Evolutionary conservation across 1,284 basidiomycete species (phyloP).

Genomic region (Inonotus obliquus): DNA sequence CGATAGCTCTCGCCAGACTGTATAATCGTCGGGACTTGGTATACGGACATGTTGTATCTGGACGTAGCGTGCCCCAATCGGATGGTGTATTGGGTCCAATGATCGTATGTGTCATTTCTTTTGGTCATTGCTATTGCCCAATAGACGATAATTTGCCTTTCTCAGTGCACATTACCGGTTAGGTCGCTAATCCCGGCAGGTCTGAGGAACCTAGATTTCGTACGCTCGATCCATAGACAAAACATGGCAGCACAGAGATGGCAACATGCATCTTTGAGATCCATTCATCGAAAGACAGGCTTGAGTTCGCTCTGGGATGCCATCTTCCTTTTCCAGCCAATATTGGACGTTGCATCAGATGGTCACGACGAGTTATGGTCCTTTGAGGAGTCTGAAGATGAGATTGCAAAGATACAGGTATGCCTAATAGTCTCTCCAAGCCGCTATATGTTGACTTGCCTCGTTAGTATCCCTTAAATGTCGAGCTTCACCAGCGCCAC

Average conservation of each 20-base stretch:
- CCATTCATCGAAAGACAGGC: conserved; percentile 36
- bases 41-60: conserved; percentile 47
- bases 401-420: conserved; percentile 40
- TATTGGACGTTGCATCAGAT: conserved; percentile 23
- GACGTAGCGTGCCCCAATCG: conserved; percentile 37
- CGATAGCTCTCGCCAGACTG: conserved; percentile 35
- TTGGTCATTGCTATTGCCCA: background rate
- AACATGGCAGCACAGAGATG: conserved; percentile 40
- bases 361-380: conserved; percentile 32
- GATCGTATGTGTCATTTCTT: conserved; percentile 32
- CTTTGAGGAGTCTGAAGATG: conserved; percentile 30
- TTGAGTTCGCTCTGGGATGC: conserved; percentile 37
- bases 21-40: conserved; percentile 35
- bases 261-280: conserved; percentile 44
- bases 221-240: conserved; percentile 34
- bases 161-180: conserved; percentile 45
- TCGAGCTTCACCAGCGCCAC: conserved; percentile 38
- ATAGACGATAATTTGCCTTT: background rate
- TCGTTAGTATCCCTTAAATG: conserved; percentile 41
- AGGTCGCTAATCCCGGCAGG: conserved; percentile 31
- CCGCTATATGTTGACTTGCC: conserved; percentile 3
- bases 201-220: conserved; percentile 32
- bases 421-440: background rate
- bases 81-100: conserved; percentile 47
- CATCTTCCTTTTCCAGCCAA: conserved; percentile 42